Base-by-base conservation (phyloP, 2,329 filamentous ascomycete species). In the Fusarium lateritium region DNA sequence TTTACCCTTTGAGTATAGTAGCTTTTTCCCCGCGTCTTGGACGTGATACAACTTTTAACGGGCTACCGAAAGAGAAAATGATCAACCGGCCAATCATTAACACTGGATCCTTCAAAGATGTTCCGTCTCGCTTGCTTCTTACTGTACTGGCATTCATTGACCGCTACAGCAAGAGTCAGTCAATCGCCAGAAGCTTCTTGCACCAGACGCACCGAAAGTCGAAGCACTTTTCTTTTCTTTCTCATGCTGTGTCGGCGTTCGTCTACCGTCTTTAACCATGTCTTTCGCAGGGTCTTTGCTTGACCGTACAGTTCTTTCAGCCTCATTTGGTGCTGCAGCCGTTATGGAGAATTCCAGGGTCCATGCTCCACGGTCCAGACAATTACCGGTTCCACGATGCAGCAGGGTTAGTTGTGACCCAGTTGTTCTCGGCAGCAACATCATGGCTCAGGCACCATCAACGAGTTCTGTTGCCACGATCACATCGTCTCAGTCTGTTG, bases 331-430 rank as follows among this genome's bases (percentile, higher is more conserved):
- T 14, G 40, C 52, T 52, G 44, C 45, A 62, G 26, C 50, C 49
- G 57, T 44, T 33, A 60, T 67, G 67, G 67, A 54, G 57, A 64
- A 57, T 33, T 26, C 43, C n/a, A 62, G 55, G 65, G 66, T 62
- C 56, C 42, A 21, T 26, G 51, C 46, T 67, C 58, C 63, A 67
- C 44, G 33, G 38, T 15, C 44, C 19, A 52, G 19, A 36, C 42
- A 63, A 51, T 52, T 70, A 38, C 62, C 43, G 46, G 67, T 38
- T 70, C 67, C 62, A 67, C 60, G 54, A 50, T 39, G 52, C 40
- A 19, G 38, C 53, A 50, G 38, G 49, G 26, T 51, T 58, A 46
- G n/a, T 51, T 58, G 43, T 24, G 39, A 24, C 46, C 44, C 39
- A 45, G 39, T 45, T 50, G 28, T 49, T 54, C n/a, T 55, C 51